A percentile compares a stretch with the other conserved stretches of the same genome.
These are phyloP conservation scores for Suhomyces bribrorum DNA, from an alignment of 1,139 yeast genomes.

Conservation along the genomic window DNA sequence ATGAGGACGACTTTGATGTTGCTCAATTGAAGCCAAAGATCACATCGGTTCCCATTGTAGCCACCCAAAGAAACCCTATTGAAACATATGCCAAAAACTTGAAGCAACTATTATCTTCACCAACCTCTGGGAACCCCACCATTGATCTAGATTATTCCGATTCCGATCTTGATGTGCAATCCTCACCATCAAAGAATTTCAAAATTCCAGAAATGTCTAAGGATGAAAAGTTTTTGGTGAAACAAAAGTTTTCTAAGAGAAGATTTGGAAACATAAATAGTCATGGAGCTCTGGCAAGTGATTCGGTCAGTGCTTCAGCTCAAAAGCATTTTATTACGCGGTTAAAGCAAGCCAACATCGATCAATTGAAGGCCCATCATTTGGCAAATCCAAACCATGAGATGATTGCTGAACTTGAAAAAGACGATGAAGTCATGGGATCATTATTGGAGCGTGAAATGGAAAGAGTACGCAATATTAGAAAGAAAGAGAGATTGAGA, in stretches of 20 bases:
- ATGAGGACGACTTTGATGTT: slow-evolving; percentile 22
- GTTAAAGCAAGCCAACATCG: slow-evolving; percentile 37
- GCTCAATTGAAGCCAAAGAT: slow-evolving; percentile 16
- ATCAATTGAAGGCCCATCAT: slow-evolving; percentile 33
- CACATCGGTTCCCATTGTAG: slow-evolving; percentile 1
- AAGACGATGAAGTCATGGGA: slow-evolving; percentile 47
- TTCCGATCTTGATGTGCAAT: slow-evolving; percentile 16
- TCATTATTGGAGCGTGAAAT: slow-evolving; percentile 63
- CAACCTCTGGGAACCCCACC: slow-evolving; percentile 12
- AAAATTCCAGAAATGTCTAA: slow-evolving; percentile 43
- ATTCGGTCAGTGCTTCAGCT: slow-evolving; percentile 5
- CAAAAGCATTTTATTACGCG: slow-evolving; percentile 13
- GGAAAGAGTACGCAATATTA: slow-evolving; percentile 50
- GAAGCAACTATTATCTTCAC: slow-evolving; percentile 27
- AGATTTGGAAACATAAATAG: slow-evolving; percentile 11
- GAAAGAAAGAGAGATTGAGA: slow-evolving; percentile 50
- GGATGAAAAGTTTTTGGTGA: slow-evolving; percentile 36
- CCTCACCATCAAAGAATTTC: slow-evolving; percentile 14
- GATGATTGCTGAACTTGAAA: slow-evolving; percentile 36
- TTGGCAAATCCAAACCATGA: slow-evolving; percentile 33
- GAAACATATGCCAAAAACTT: slow-evolving; percentile 39
- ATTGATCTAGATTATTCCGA: slow-evolving; percentile 32
- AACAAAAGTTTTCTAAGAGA: slow-evolving; percentile 36
- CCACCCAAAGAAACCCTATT: slow-evolving; percentile 30
- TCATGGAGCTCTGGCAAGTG: slow-evolving; percentile 1